phyloP scores from a whole-genome alignment of 2,329 filamentous ascomycete genomes.

The Fusarium pilosicola region DNA sequence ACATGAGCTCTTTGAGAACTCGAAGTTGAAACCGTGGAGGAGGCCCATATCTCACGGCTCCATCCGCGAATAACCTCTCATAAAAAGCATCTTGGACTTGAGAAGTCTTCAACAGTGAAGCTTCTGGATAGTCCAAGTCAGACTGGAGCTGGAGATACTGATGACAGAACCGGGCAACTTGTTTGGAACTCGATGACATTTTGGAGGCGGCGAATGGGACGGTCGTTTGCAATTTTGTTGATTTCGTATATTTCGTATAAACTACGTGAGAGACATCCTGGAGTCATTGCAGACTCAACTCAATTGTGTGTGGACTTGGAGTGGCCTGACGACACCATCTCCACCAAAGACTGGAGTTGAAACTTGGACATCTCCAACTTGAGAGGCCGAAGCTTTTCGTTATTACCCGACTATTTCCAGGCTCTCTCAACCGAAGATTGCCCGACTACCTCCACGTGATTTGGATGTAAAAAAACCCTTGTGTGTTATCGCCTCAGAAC shows the following conservation, averaged over 20 bases:
- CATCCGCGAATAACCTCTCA: slow-evolving; percentile 71
- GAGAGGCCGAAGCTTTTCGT: not conserved
- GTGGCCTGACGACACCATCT: slow-evolving; percentile 28
- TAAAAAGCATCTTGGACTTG: slow-evolving; percentile 75
- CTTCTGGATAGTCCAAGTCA: slow-evolving; percentile 71
- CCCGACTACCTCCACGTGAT: slow-evolving; percentile 33
- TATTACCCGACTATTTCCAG: slow-evolving; percentile 21
- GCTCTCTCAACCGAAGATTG: slow-evolving; percentile 11
- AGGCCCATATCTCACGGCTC: slow-evolving; percentile 65
- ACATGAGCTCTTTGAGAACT: slow-evolving; percentile 77
- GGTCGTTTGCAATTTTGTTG: not conserved
- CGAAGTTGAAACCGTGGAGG: slow-evolving; percentile 76
- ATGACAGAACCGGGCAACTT: slow-evolving; percentile 66
- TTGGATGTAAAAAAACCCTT: slow-evolving; percentile 6
- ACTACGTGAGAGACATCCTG: slow-evolving; percentile 14
- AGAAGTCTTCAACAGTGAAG: slow-evolving; percentile 65
- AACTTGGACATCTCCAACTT: slow-evolving; percentile 20
- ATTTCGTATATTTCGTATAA: slow-evolving; percentile 6
- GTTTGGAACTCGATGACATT: slow-evolving; percentile 30
- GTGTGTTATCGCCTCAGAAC: slow-evolving; percentile 21
- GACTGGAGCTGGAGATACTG: slow-evolving; percentile 84
- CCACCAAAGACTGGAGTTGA: slow-evolving; percentile 37
- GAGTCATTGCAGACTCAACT: slow-evolving; percentile 11
- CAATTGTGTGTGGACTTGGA: slow-evolving; percentile 26
- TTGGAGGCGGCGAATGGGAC: not conserved